Base-by-base conservation (phyloP, 2,329 filamentous ascomycete genomes). In the Catunica adiposa region DNA sequence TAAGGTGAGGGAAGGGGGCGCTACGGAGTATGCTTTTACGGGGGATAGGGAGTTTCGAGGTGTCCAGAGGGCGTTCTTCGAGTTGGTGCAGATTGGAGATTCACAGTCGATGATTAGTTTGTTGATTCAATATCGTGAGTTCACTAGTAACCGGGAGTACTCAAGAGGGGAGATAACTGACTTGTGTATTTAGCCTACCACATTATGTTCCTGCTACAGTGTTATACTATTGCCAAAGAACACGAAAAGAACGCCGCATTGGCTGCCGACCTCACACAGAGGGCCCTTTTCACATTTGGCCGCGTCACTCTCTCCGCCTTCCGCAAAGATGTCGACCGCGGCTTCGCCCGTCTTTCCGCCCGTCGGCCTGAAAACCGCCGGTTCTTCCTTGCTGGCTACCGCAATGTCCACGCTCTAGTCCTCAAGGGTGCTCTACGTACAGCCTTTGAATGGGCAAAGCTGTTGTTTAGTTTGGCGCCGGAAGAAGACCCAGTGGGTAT, bases 351-450 rank as follows among this genome's bases (percentile, higher is more conserved):
- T 15, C 71, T 98, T 8, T 80, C 90, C 64, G 97, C 96, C 65
- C 70, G 75, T 20, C 75, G 87, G 38, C 83, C 84, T 0, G 89
- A 94, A 66, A 97, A 97, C 66, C 78, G 92, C 46, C 90, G 97
- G 66, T 82, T 98, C 60, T 95, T 86, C 82, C 79, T 97, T 37
- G 86, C 88, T 1, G 86, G 83, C 7, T 94, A 89, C 73, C 82
- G 89, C 61, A 96, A 96, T 63, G 83, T 97, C 62, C 80, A 79
- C 62, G 92, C 87, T 61, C 73, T 98, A 22, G 77, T 88, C 15
- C 82, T 88, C 69, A 90, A 94, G 62, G 89, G 89, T n/a, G 96
- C 90, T 1, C 95, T 88, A 74, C 78, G 89, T 50, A 97, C 92
- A 0, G 88, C 89, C 0, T 80, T 94, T 51, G 92, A 97, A 67